Base-by-base conservation (phyloP, 1,284 basidiomycete genomes). In the Rhodotorula glutinis region DNA sequence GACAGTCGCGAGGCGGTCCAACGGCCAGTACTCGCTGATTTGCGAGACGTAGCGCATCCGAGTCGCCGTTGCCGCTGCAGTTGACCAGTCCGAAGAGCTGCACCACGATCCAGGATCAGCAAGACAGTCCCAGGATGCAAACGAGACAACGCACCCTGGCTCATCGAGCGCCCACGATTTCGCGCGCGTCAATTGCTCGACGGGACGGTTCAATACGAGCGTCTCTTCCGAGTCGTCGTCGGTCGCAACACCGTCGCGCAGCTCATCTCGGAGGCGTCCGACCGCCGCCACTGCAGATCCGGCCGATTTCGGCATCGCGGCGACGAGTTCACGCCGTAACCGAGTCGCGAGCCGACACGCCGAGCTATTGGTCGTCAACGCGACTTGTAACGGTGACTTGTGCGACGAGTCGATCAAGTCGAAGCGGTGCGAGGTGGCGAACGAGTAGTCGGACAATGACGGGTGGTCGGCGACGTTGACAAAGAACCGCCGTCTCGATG, bases 391-490 rank as follows among this genome's bases (percentile, higher is more conserved):
- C 3, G 88, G 81, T 0, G 9, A 84, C 80, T 63, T 74, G 33
- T 33, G 41, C 16, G 77, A 75, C 9, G 41, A 53, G 11, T 43
- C 58, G 52, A 77, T 75, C 33, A 38, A 38, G 4, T 83, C 77
- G 75, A 97, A 92, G 8, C 94, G 89, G 76, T 97, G 91, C 0
- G 88, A 86, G 0, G 92, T 86, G 0, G 90, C 85, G 80, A 97
- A 94, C 0, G 89, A 87, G 77, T 91, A 97, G 76, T 96, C 92
- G 78, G 91, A 96, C 29, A 95, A 82, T 14, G 85, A 81, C 1
- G 91, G 90, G 75, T 88, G 86, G 79, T 98, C 95, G 11, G 92
- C 87, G 41, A 91, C 85, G 75, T 95, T 98, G 73, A 94, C 82
- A 3, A 87, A 89, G 56, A 96, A 87, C 51, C 85, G 84, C 25